Evolutionary conservation across 345 rosid genomes (phyloP).

Genomic region (Pelargonium nanum): DNA sequence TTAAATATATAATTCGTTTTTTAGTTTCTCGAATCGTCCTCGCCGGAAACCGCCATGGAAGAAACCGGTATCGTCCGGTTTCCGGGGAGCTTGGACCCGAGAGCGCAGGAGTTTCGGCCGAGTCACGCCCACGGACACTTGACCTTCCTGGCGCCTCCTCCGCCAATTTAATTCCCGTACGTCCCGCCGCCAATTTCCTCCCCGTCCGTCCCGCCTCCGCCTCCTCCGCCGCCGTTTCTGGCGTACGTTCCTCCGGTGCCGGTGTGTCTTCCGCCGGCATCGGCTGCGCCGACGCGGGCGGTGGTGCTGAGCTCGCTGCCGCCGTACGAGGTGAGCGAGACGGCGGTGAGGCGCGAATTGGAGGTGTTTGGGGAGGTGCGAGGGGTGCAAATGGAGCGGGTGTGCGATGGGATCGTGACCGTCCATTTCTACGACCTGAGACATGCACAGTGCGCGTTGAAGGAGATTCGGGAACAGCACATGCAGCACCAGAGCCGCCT

Average conservation of each 20-base stretch:
- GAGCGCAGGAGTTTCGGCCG: conserved; percentile 63
- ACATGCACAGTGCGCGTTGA: conserved; percentile 48
- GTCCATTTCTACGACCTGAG: conserved; percentile 81
- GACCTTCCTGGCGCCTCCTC: too few relatives aligned
- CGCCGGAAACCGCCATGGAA: too few relatives aligned
- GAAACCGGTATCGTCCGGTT: conserved; percentile 29
- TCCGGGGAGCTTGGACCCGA: conserved; percentile 39
- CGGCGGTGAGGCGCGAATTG: conserved; percentile 49
- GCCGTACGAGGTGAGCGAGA: conserved; percentile 45
- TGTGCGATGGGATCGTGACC: conserved; percentile 57
- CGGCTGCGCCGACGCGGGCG: conserved; percentile 50
- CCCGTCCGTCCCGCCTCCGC: too few relatives aligned
- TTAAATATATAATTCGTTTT: too few relatives aligned
- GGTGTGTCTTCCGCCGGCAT: conserved; percentile 28
- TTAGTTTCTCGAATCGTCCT: too few relatives aligned
- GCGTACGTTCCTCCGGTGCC: conserved; percentile 10
- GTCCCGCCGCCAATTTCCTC: too few relatives aligned
- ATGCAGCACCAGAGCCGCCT: conserved; percentile 41
- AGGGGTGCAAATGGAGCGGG: conserved; percentile 82
- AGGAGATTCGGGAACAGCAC: conserved; percentile 55
- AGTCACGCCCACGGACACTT: conserved; percentile 17
- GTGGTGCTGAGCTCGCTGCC: conserved; percentile 41
- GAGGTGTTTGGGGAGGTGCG: conserved; percentile 77
- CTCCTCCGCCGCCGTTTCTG: too few relatives aligned
- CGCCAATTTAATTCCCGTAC: too few relatives aligned